A percentile compares a stretch with the other conserved stretches of the same genome.
Evolutionary conservation across 805 yeast species (phyloP).

Genomic region (Scheffersomyces lignosus): DNA sequence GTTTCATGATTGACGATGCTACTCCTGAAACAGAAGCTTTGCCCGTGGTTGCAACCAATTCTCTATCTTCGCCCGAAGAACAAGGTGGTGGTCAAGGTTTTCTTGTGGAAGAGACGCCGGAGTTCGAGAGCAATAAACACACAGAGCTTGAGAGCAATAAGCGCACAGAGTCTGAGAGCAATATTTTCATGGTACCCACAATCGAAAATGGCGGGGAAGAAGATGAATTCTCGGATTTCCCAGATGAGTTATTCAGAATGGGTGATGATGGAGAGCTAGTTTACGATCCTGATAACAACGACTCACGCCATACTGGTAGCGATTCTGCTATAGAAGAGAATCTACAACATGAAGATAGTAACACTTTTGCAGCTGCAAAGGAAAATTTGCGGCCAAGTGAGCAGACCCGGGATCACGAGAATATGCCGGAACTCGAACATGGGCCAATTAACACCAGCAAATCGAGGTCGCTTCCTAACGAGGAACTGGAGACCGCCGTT

Average conservation of each 20-base stretch:
- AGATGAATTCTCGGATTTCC: constrained; percentile 10
- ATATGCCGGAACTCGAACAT: no score
- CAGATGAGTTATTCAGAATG: constrained; percentile 16
- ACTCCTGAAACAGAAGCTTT: background rate
- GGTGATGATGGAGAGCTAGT: constrained; percentile 21
- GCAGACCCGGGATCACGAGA: no score
- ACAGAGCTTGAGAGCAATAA: background rate
- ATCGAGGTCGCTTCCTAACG: no score
- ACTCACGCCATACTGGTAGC: no score
- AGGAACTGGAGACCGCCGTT: no score
- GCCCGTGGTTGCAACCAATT: no score
- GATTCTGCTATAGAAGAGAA: no score
- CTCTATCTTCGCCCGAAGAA: no score
- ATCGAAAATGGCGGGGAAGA: no score
- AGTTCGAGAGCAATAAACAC: background rate
- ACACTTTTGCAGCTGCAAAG: background rate
- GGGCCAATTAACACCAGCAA: no score
- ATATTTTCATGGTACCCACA: no score
- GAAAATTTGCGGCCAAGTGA: background rate
- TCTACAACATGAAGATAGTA: no score
- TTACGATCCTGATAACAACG: constrained; percentile 14
- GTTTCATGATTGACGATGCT: constrained; percentile 14
- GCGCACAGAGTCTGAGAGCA: background rate
- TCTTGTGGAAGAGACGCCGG: constrained; percentile 5
- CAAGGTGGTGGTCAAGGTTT: constrained; percentile 11